Evolutionary conservation across 345 rosid genomes (phyloP).

Genomic region (Salix arbutifolia): DNA sequence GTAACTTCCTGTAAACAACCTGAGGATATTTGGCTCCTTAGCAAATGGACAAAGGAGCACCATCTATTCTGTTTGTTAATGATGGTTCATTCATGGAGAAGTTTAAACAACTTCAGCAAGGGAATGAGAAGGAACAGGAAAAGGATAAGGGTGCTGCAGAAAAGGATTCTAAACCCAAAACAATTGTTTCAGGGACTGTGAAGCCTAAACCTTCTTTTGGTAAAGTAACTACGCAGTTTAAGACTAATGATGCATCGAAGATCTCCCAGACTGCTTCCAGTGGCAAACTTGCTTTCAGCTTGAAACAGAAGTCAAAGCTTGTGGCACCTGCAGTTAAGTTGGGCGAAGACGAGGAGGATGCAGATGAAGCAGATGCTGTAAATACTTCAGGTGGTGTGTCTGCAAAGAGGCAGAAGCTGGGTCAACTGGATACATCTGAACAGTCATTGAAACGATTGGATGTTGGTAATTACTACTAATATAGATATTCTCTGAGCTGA

Average conservation of each 20-base stretch:
- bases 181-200: conserved; percentile 45
- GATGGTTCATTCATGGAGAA: conserved; percentile 99
- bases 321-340: conserved; percentile 77
- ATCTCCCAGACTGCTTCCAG: conserved; percentile 36
- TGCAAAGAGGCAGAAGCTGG: conserved; percentile 69
- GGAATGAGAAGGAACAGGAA: conserved; percentile 48
- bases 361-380: conserved; percentile 54
- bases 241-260: conserved; percentile 45
- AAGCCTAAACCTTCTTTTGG: conserved; percentile 39
- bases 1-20: conserved; percentile 34
- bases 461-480: conserved; percentile 82
- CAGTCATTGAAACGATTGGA: conserved; percentile 41
- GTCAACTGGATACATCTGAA: conserved; percentile 41
- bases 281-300: conserved; percentile 94
- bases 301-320: conserved; percentile 92
- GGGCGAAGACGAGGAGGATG: conserved; percentile 75
- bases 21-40: conserved; percentile 27
- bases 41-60: conserved; percentile 72
- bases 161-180: conserved; percentile 64
- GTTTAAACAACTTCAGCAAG: conserved; percentile 91
- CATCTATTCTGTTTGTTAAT: conserved; percentile 76
- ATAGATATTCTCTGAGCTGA: conserved; percentile 21
- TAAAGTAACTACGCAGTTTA: conserved; percentile 42
- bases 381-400: conserved; percentile 43
- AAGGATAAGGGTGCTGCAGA: conserved; percentile 24